Percentiles rank a stretch among this genome's conserved stretches.
These are phyloP conservation scores for Hordeum marinum DNA, from an alignment of 176 grass and related monocot genomes.

Conservation along the genomic window DNA sequence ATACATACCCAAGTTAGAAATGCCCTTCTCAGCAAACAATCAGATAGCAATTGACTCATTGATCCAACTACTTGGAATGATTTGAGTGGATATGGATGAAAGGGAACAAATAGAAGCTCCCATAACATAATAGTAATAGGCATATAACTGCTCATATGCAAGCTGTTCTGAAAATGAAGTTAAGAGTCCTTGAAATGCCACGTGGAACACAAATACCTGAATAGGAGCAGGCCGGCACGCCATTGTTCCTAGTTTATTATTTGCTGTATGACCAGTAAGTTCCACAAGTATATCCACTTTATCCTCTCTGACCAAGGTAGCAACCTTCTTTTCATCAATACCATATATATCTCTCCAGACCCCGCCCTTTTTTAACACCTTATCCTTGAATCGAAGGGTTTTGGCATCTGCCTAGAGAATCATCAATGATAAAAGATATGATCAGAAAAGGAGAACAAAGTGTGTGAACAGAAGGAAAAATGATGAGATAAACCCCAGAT, in stretches of 20 bases:
- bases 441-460: slow-evolving; percentile 21
- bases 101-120: not conserved
- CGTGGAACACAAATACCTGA: slow-evolving; percentile 50
- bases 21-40: not conserved
- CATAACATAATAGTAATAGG: not conserved
- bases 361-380: slow-evolving; percentile 87
- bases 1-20: slow-evolving; percentile 24
- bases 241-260: slow-evolving; percentile 96
- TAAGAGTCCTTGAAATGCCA: not conserved
- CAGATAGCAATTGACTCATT: slow-evolving; percentile 15
- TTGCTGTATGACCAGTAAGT: slow-evolving; percentile 96
- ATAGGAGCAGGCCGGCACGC: slow-evolving; percentile 88
- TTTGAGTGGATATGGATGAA: not conserved
- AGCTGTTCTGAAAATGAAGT: slow-evolving; percentile 15
- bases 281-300: slow-evolving; percentile 99
- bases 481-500: not conserved
- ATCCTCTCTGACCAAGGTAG: slow-evolving; percentile 89
- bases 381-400: slow-evolving; percentile 93
- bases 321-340: slow-evolving; percentile 87
- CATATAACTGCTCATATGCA: slow-evolving; percentile 4
- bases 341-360: slow-evolving; percentile 98
- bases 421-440: slow-evolving; percentile 18
- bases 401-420: slow-evolving; percentile 97
- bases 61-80: not conserved
- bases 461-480: not conserved